These are phyloP conservation scores for Penicillium nordicum DNA, from an alignment of 2,329 filamentous ascomycete genomes.

Conservation along the genomic window DNA sequence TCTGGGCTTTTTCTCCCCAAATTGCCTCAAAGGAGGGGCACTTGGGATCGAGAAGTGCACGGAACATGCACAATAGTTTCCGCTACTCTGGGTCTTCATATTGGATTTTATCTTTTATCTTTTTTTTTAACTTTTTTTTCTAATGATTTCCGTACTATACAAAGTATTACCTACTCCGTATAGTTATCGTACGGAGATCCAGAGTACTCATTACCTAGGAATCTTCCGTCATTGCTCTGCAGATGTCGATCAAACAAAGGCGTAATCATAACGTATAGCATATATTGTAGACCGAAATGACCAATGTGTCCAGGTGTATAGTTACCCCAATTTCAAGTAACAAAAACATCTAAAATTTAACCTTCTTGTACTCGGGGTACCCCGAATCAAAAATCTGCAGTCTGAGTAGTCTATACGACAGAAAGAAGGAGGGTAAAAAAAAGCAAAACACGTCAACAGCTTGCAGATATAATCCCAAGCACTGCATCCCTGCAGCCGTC, in stretches of 20 bases:
- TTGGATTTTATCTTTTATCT: neutral
- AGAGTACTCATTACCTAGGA: neutral
- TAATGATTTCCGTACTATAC: neutral
- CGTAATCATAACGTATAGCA: neutral
- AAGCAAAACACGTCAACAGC: neutral
- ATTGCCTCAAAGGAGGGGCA: slow-evolving; percentile 1
- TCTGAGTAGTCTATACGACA: neutral
- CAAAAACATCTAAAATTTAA: neutral
- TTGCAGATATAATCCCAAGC: neutral
- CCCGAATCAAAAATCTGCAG: slow-evolving; percentile 1
- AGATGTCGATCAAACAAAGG: slow-evolving; percentile 5
- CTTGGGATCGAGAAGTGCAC: slow-evolving; percentile 7
- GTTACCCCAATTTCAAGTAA: neutral
- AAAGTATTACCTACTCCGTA: neutral
- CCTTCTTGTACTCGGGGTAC: slow-evolving; percentile 11
- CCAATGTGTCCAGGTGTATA: neutral
- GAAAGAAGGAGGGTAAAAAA: neutral
- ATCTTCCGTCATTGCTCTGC: neutral
- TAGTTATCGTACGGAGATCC: neutral
- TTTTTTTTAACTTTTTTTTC: neutral
- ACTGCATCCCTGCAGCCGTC: slow-evolving; percentile 8
- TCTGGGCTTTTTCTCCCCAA: neutral
- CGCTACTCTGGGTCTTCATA: slow-evolving; percentile 4
- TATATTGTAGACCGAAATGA: neutral
- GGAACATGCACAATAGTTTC: slow-evolving; percentile 8